Base-by-base conservation (phyloP, 257 asterid genomes). In the Solanum pennellii region DNA sequence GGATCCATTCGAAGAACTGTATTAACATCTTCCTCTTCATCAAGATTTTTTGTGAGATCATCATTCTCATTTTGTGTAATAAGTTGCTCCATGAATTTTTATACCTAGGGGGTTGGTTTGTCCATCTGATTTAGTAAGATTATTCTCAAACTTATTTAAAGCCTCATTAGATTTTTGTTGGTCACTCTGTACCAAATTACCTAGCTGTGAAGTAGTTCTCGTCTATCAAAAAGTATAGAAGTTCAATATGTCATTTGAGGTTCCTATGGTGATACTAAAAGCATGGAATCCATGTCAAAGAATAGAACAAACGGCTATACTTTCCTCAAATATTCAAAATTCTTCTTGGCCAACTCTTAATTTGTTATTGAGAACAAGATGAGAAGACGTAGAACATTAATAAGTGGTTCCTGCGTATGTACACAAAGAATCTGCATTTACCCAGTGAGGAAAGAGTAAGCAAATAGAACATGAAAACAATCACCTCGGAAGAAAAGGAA, bases 141-240 rank as follows among this genome's bases (percentile, higher is more conserved):
- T 33, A 33, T 33, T 33, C 35, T 33, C 35, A 33, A 33, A 33
- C 35, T 31, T 0, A 33, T 33, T 3, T 33, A 33, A 33, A 33
- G 3, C 5, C 35, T 33, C 35, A 33, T 33, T 1, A 3, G 35
- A 33, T 33, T 3, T 33, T 33, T 3, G 35, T 33, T 33, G 5
- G 5, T 33, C 1, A 3, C 3, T 92, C 91, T 97, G 97, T 93
- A 95, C 99, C 83, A 94, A 96, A 75, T 99, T 99, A 92, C 39
- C 7, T 97, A 97, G 95, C 98, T 95, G 90, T 95, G 98, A 92
- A 97, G 99, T 86, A 97, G 87, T 91, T 97, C 99, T 90, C 96
- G 93, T 97, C 99, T 94, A 93, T 89, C 75, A 82, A 86, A 89
- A 87, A 65, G 60, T 85, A 35, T 82, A 47, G 86, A 88, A 89